Percentiles rank a stretch among this genome's conserved stretches.
phyloP scores from a whole-genome alignment of 2,329 filamentous ascomycete species.

The Alternaria ethzedia region DNA sequence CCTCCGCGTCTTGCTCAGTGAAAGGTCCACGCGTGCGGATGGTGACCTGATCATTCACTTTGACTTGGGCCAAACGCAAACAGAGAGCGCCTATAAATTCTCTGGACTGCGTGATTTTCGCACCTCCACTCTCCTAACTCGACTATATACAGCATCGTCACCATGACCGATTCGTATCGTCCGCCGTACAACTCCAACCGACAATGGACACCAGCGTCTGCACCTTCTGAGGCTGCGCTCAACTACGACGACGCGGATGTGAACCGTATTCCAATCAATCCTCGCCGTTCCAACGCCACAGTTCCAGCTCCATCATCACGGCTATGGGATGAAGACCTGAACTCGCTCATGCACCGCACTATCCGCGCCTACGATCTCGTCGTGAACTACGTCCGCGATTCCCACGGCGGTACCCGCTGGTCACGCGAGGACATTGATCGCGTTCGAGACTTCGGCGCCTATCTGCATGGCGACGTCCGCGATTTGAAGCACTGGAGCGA shows the following conservation, averaged over 20 bases:
- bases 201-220: neutral
- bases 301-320: neutral
- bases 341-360: constrained; percentile 22
- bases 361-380: constrained; percentile 28
- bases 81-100: neutral
- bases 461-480: constrained; percentile 16
- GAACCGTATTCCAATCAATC: neutral
- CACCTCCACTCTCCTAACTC: neutral
- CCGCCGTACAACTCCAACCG: neutral
- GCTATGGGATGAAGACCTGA: constrained; percentile 12
- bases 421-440: constrained; percentile 9
- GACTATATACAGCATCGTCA: neutral
- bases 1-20: neutral
- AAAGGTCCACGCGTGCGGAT: neutral
- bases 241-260: neutral
- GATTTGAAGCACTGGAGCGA: constrained; percentile 10
- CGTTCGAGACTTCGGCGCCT: constrained; percentile 14
- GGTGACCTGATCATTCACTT: neutral
- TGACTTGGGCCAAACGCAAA: neutral
- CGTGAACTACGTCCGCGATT: constrained; percentile 21
- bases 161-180: neutral
- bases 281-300: neutral
- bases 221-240: neutral
- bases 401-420: constrained; percentile 26
- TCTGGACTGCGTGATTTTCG: neutral